Evolutionary conservation across 805 yeast genomes (phyloP).

Genomic region (Pichia occidentalis): DNA sequence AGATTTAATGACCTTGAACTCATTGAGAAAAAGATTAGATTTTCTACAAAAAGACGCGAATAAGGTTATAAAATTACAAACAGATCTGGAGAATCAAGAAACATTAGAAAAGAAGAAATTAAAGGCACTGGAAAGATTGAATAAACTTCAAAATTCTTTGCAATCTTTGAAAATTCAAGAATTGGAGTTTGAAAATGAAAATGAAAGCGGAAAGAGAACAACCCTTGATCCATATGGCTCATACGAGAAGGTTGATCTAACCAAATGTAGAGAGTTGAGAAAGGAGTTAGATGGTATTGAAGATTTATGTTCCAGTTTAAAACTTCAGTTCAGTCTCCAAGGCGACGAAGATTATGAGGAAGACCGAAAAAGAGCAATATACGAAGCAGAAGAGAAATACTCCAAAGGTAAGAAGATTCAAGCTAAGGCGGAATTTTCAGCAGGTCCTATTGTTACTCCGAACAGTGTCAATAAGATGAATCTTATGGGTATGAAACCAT

Average conservation of each 20-base stretch:
- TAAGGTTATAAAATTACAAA: conserved; percentile 63
- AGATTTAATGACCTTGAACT: conserved; percentile 50
- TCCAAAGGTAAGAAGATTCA: conserved; percentile 25
- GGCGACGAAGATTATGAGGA: conserved; percentile 20
- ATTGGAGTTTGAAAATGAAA: conserved; percentile 8
- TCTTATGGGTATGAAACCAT: conserved; percentile 27
- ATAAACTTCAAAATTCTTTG: conserved; percentile 50
- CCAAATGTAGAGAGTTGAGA: conserved; percentile 18
- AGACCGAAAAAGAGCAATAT: conserved; percentile 18
- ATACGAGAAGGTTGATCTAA: conserved; percentile 11
- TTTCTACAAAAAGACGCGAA: conserved; percentile 68
- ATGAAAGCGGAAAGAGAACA: conserved; percentile 9
- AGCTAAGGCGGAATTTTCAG: conserved; percentile 18
- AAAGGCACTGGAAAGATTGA: conserved; percentile 64
- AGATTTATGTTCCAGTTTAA: conserved; percentile 22
- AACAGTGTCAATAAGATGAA: conserved; percentile 16
- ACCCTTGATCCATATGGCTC: conserved; percentile 27
- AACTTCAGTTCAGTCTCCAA: conserved; percentile 21
- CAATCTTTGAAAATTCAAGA: conserved; percentile 19
- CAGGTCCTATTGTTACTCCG: conserved; percentile 12
- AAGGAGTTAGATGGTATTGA: conserved; percentile 23
- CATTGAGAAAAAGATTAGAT: conserved; percentile 50
- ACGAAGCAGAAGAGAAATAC: conserved; percentile 25
- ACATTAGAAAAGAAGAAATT: conserved; percentile 52
- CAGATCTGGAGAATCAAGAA: conserved; percentile 41